Base-by-base conservation (phyloP, 116 monocot genomes). In the Trichopus zeylanicus region DNA sequence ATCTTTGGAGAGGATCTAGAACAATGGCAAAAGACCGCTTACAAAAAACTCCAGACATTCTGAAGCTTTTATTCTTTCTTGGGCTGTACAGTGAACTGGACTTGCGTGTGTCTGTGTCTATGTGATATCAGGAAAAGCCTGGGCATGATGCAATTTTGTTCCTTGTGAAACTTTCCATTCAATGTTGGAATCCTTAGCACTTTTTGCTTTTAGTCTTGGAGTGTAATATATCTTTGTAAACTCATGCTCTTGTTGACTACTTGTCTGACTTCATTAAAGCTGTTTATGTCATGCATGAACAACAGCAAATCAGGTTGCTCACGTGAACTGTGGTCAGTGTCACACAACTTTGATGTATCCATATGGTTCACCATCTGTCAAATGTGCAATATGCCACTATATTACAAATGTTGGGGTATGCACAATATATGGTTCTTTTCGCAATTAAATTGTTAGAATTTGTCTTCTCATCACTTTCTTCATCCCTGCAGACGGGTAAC, bases 351-450 rank as follows among this genome's bases (percentile, higher is more conserved):
- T 98, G 51, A 79, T 91, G 82, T 98, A 91, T 69, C 85, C 97
- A 34, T 84, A 63, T 71, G 97, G 91, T 26, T 91, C 97, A 29
- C 75, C 84, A 26, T 91, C 87, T 54, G 97, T 91, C 26, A 91
- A 81, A 76, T 91, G 97, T 65, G 78, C 85, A 31, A 32, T 85
- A 67, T 98, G 97, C 58, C 81, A 98, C 56, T 91, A 78, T 67
- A 27, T 98, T 27, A 98, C 97, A 20, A 82, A 77, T 48, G 68
- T 85, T 61, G 77, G 62, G 74, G 91, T 91, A 58, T 57, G 53
- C 56, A 53, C 20, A 7, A 3, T 18, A 31, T 27, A 42, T 30
- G 19, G 9, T 2, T 30, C 21, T 11, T 19, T 53, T 21, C 18
- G n/a, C n/a, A n/a, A n/a, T n/a, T n/a, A 49, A 15, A 16, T 15